Base-by-base conservation (phyloP, 148 eudicot genomes). In the Suaeda aralocaspica region DNA sequence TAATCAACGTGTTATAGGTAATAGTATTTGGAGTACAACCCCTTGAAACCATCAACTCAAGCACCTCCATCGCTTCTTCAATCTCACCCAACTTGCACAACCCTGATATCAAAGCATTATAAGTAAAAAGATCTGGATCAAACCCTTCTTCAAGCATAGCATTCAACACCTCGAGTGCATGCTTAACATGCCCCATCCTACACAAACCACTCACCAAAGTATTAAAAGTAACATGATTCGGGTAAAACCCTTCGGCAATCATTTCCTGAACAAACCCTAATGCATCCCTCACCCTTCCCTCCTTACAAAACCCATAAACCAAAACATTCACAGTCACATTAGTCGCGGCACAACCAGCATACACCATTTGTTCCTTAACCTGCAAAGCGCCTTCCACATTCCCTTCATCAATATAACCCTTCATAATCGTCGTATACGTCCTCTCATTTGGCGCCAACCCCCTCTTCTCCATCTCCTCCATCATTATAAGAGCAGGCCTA, bases 401-500 rank as follows among this genome's bases (percentile, higher is more conserved):
- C 29, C 93, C 97, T 78, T 91, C 96, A 75, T 87, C 93, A 6
- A 94, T 89, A 80, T 84, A 91, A 21, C 99, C 93, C 74, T 87
- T 96, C 96, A 94, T 94, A 80, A 94, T 80, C 1, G 97, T 94
- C 0, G 99, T 91, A 64, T 80, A 94, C 0, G 99, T 89, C 71
- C 77, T 91, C 81, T 89, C 99, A 74, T 94, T 96, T 0, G 99
- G 97, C 29, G 36, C 71, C 76, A 94, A 78, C 29, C 99, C 99
- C 31, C 81, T 68, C 19, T 68, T 82, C n/a, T 76, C 83, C 99
- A 94, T 91, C 69, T 94, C 99, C 63, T 94, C 97, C 90, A 94
- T 82, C 93, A 94, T 83, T 84, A 91, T 78, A 82, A 94, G 88
- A 4, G 99, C 97, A 73, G 91, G 92, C 82, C 96, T 89, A 80